Percentiles rank a stretch among this genome's conserved stretches.
These are phyloP conservation scores for Sarocladiaceae sp. DNA, from an alignment of 2,329 filamentous ascomycete species.

Conservation along the genomic window DNA sequence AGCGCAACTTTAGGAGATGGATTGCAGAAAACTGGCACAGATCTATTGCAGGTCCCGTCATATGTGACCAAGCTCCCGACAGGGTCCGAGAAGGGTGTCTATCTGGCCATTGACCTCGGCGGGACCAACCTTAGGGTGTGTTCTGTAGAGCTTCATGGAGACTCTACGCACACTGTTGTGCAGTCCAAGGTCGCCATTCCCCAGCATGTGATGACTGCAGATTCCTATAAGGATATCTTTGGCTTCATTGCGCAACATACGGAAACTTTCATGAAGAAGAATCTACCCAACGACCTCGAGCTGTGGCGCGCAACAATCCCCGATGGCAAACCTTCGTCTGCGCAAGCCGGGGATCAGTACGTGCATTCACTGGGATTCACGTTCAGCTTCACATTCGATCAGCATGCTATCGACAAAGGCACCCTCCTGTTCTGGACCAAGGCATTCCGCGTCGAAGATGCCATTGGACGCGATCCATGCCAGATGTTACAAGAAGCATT, in stretches of 20 bases:
- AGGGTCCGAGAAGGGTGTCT: constrained; percentile 62
- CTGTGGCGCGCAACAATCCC: constrained; percentile 43
- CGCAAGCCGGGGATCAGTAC: constrained; percentile 64
- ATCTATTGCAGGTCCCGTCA: constrained; percentile 61
- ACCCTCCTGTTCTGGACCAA: constrained; percentile 75
- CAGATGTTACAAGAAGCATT: constrained; percentile 65
- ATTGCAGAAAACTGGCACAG: constrained; percentile 12
- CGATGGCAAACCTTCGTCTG: constrained; percentile 47
- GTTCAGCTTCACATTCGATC: constrained; percentile 63
- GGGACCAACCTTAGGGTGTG: constrained; percentile 29
- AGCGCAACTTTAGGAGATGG: constrained; percentile 39
- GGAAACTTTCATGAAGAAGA: constrained; percentile 50
- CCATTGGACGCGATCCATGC: constrained; percentile 70
- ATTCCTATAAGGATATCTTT: constrained; percentile 54
- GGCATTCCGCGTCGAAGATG: constrained; percentile 71
- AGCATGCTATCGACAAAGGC: constrained; percentile 66
- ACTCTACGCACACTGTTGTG: constrained; percentile 67
- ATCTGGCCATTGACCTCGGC: constrained; percentile 26
- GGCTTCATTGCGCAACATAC: constrained; percentile 69
- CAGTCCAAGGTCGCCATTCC: constrained; percentile 37
- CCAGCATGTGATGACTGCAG: constrained; percentile 15
- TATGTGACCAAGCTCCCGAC: constrained; percentile 73
- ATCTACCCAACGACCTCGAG: background rate
- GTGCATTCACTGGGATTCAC: constrained; percentile 33
- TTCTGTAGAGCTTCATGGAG: constrained; percentile 33